Evolutionary conservation across 805 yeast species (phyloP).

Genomic region (Lipomyces anomalus): DNA sequence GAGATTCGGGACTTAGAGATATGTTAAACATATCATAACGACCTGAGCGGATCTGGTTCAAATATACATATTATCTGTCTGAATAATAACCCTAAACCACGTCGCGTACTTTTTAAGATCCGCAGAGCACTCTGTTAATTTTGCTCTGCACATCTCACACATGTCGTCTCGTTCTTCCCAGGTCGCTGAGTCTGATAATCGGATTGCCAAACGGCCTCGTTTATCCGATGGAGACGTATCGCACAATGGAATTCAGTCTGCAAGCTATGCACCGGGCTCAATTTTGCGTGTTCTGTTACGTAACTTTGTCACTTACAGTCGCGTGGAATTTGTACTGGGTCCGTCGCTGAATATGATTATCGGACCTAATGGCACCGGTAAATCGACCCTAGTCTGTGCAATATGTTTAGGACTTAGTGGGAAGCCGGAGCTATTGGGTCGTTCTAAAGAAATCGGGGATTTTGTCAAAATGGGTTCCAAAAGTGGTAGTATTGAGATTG

Average conservation of each 20-base stretch:
- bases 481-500: conserved; percentile 45
- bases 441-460: conserved; percentile 51
- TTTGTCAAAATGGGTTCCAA: conserved; percentile 67
- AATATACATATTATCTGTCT: no score
- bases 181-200: neutral
- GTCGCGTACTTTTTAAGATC: neutral
- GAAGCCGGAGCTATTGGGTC: conserved; percentile 63
- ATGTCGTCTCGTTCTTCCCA: no score
- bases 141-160: no score
- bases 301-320: conserved; percentile 61
- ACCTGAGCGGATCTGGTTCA: no score
- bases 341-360: conserved; percentile 86
- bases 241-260: neutral
- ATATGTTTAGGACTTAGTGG: conserved; percentile 88
- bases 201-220: neutral
- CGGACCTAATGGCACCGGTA: conserved; percentile 97
- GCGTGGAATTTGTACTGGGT: conserved; percentile 62
- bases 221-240: neutral
- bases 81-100: no score
- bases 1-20: no score
- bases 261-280: conserved; percentile 40
- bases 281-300: conserved; percentile 47
- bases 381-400: conserved; percentile 89
- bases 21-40: no score
- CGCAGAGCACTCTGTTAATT: no score